These are phyloP conservation scores for Fragilaria crotonensis DNA, from an alignment of 108 stramenopile species.

Conservation along the genomic window DNA sequence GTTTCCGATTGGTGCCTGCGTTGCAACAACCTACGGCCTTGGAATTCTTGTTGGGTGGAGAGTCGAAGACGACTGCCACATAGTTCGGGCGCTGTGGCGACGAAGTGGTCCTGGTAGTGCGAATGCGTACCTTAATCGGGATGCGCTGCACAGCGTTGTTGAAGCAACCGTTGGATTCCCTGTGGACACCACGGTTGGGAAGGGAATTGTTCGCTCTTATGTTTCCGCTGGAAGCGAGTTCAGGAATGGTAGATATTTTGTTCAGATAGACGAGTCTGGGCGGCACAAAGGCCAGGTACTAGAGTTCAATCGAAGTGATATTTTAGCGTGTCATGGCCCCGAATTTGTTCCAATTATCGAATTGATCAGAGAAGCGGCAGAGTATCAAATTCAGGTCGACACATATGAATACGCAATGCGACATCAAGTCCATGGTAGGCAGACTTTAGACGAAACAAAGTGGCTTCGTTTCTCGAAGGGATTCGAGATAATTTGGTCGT, in stretches of 20 bases:
- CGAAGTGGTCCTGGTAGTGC: constrained; percentile 56
- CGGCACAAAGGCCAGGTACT: constrained; percentile 24
- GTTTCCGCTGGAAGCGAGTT: constrained; percentile 48
- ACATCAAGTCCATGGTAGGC: constrained; percentile 22
- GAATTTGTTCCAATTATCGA: constrained; percentile 77
- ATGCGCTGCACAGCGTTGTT: constrained; percentile 50
- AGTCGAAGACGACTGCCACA: constrained; percentile 80
- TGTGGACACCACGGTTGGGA: constrained; percentile 55
- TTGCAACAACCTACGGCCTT: constrained; percentile 77
- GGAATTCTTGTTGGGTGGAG: constrained; percentile 86
- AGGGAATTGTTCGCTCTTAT: constrained; percentile 53
- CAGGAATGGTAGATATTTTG: constrained; percentile 50
- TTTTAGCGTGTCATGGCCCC: constrained; percentile 59
- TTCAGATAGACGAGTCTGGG: constrained; percentile 31
- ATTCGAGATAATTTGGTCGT: constrained; percentile 60
- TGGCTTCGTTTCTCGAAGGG: constrained; percentile 58
- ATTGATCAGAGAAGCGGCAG: constrained; percentile 65
- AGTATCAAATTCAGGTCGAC: constrained; percentile 69
- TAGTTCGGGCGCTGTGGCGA: constrained; percentile 78
- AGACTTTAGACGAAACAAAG: background rate
- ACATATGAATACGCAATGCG: constrained; percentile 51
- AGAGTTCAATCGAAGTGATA: constrained; percentile 50
- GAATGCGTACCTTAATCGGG: constrained; percentile 60
- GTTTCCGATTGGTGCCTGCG: constrained; percentile 75
- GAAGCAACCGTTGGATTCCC: constrained; percentile 78